Evolutionary conservation across 1,139 yeast species (phyloP), one percentile per base, ranked within the genome.

Genomic region (Spencermartinsiella ligniputridi): DNA sequence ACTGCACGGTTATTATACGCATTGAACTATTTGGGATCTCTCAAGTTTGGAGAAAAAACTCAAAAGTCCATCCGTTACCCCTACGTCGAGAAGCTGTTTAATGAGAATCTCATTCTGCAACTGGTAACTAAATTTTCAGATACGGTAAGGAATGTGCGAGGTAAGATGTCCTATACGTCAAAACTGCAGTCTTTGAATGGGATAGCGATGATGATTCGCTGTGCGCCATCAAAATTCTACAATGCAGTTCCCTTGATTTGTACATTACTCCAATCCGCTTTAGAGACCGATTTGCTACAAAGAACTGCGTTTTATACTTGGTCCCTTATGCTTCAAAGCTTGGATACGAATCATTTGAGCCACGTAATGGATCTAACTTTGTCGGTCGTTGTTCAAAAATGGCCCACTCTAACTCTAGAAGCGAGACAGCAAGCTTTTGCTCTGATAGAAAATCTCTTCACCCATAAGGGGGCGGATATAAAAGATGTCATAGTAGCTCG

Each of bases 181-280:
- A 87, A 87, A 58, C 67, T 82, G 1, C 75, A 80, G 37, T 84
- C 95, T 1, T 72, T 92, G 6, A 70, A 78, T 43, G 96, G 96
- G 0, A 75, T 92, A 33, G 78, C 81, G 37, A 79, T 83, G 51
- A 66, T 90, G 33, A 78, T 87, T 17, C 71, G 73, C 41, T 72
- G 80, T n/a, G 72, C 85, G 22, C 79, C 81, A 3, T 62, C 72
- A 3, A 75, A 83, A 1, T 78, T 87, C 15, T 78, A 84, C 2
- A 76, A 88, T 3, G 92, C 95, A 0, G 68, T 90, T 29, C 96
- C 97, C 0, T 98, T 92, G 60, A 76, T 94, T 3, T 83, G 89
- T 47, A 84, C 95, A 1, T 85, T 95, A 55, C 67, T 94, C 16
- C 97, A 89, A 58, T 80, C 92, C 0, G 83, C 94, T 0, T 65